Conservation (phyloP, 768 basidiomycete species). For the Mycena pura region DNA sequence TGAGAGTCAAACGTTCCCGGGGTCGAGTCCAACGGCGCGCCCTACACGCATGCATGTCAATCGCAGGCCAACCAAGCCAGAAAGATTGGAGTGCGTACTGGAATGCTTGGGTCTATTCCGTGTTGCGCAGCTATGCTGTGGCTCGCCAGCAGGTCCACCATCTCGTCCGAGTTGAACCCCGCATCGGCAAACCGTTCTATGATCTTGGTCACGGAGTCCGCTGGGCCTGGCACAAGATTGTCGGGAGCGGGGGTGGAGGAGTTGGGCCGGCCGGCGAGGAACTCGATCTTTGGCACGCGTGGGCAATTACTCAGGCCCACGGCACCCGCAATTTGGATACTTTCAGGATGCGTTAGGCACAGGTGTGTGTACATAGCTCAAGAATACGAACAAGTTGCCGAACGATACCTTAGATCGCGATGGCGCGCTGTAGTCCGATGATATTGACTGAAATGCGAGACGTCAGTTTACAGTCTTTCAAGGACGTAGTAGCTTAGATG, state of each 20-base stretch:
- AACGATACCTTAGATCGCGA: conserved; percentile 39
- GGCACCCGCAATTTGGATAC: conserved; percentile 42
- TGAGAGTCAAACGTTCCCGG: conserved; percentile 39
- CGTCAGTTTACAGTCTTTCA: neutral
- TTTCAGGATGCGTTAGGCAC: neutral
- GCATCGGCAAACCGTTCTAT: conserved; percentile 40
- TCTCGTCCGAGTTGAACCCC: conserved; percentile 38
- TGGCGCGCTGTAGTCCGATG: conserved; percentile 35
- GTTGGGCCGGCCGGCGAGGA: conserved; percentile 45
- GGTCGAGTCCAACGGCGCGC: conserved; percentile 39
- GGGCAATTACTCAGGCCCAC: conserved; percentile 44
- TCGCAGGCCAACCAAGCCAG: conserved; percentile 4
- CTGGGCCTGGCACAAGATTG: conserved; percentile 42
- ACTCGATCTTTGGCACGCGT: conserved; percentile 45
- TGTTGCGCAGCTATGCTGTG: conserved; percentile 33
- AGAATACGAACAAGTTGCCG: conserved; percentile 46
- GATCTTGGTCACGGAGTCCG: conserved; percentile 32
- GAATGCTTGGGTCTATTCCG: conserved; percentile 31
- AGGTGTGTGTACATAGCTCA: conserved; percentile 31
- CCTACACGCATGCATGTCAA: conserved; percentile 18
- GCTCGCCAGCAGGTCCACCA: conserved; percentile 41
- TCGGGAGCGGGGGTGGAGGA: conserved; percentile 35
- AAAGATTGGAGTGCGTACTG: conserved; percentile 3
- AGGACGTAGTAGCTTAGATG: neutral
- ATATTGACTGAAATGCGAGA: conserved; percentile 39